phyloP scores from a whole-genome alignment of 352 stramenopile species.

The Globisporangium parvum region DNA sequence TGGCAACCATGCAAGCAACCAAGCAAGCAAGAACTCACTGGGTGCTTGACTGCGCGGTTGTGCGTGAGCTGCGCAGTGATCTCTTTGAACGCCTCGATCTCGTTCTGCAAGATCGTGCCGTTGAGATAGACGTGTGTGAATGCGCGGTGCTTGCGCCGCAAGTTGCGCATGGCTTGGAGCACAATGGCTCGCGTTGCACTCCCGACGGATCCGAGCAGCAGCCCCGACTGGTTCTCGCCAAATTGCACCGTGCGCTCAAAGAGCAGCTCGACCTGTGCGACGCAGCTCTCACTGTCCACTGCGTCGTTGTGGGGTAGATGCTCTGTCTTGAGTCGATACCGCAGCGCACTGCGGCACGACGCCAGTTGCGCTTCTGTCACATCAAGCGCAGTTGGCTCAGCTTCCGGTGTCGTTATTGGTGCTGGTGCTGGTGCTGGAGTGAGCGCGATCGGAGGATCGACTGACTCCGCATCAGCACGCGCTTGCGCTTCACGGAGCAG shows the following conservation, averaged over 20 bases:
- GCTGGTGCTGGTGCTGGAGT: too few species aligned
- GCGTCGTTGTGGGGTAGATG: constrained; percentile 3
- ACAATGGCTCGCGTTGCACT: constrained; percentile 48
- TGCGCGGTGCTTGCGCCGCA: constrained; percentile 26
- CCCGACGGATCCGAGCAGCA: constrained; percentile 59
- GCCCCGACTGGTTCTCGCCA: constrained; percentile 73
- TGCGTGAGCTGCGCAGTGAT: constrained; percentile 60
- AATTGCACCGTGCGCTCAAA: constrained; percentile 63
- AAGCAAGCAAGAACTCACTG: constrained; percentile 18
- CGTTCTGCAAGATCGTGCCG: constrained; percentile 70
- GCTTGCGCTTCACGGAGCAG: neutral
- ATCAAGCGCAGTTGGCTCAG: neutral
- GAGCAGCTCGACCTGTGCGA: constrained; percentile 43
- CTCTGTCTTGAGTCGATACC: constrained; percentile 29
- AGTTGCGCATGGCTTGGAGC: constrained; percentile 35
- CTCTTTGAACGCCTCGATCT: constrained; percentile 84
- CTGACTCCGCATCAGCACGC: neutral
- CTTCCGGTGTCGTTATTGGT: too few species aligned
- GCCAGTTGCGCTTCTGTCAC: constrained; percentile 22
- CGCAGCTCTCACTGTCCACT: constrained; percentile 15
- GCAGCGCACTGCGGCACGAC: constrained; percentile 33
- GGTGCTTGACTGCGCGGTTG: constrained; percentile 52
- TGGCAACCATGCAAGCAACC: neutral
- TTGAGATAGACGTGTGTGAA: constrained; percentile 77
- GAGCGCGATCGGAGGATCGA: too few species aligned